phyloP scores from a whole-genome alignment of 2,329 filamentous ascomycete genomes.

The Alternaria burnsii region DNA sequence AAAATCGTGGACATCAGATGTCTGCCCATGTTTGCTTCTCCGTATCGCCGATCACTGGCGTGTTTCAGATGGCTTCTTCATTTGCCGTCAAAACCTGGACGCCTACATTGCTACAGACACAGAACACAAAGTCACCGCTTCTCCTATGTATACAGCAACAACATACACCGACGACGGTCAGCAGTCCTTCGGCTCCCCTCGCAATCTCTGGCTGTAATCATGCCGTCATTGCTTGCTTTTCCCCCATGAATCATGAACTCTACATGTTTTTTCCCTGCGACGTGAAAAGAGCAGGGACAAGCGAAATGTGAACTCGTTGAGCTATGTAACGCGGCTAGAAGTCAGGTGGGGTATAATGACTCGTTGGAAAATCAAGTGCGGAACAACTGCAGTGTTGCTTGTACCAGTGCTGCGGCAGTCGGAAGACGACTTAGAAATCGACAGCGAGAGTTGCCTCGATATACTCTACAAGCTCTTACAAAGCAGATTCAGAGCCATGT shows the following conservation, averaged over 20 bases:
- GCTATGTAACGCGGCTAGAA: neutral
- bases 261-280: neutral
- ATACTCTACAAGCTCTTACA: conserved; percentile 20
- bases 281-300: neutral
- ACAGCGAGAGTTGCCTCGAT: neutral
- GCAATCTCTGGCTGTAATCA: neutral
- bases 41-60: conserved; percentile 11
- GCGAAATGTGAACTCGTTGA: neutral
- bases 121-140: neutral
- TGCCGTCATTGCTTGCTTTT: neutral
- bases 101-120: neutral
- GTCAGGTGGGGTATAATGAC: neutral
- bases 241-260: neutral
- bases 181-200: neutral
- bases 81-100: conserved; percentile 5
- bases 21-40: conserved; percentile 4
- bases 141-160: neutral
- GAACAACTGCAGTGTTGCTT: too few relatives aligned
- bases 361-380: neutral
- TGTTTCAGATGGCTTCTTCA: conserved; percentile 13
- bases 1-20: neutral
- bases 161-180: neutral
- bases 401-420: too few relatives aligned
- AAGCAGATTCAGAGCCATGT: conserved; percentile 16
- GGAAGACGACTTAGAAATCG: neutral